Conservation (phyloP, 169 alveolate species). For the Miamiensis avidus region DNA sequence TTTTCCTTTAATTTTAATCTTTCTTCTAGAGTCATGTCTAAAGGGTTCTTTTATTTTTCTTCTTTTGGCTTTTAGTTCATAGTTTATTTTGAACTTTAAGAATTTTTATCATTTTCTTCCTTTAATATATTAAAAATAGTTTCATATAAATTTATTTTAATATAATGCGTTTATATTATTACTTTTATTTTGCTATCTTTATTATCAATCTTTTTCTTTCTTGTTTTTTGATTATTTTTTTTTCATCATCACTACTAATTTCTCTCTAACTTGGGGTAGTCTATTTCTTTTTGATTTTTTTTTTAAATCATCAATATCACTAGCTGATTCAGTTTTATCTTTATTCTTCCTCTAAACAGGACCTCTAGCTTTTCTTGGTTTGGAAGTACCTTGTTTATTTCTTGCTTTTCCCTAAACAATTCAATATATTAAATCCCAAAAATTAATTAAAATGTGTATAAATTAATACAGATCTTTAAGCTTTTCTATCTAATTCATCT, state of each 20-base stretch:
- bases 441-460: no score
- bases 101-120: no score
- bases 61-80: not conserved
- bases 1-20: not conserved
- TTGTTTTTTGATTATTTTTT: no score
- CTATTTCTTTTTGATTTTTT: not conserved
- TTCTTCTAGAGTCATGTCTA: not conserved
- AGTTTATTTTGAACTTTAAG: no score
- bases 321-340: not conserved
- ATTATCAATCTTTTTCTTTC: no score
- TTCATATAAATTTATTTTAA: no score
- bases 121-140: no score
- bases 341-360: not conserved
- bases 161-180: no score
- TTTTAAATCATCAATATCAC: not conserved
- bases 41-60: no score
- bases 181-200: no score
- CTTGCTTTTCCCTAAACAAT: not conserved
- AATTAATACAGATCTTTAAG: not conserved
- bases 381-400: not conserved
- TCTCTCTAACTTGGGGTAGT: not conserved
- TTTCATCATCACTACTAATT: not conserved
- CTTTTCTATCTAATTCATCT: slow-evolving; percentile 50
- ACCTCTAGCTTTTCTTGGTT: not conserved
- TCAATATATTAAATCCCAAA: not conserved